Evolutionary conservation across 2,329 filamentous ascomycete genomes (phyloP), one percentile per base, ranked within the genome.

Genomic region (Trichoderma arundinaceum): DNA sequence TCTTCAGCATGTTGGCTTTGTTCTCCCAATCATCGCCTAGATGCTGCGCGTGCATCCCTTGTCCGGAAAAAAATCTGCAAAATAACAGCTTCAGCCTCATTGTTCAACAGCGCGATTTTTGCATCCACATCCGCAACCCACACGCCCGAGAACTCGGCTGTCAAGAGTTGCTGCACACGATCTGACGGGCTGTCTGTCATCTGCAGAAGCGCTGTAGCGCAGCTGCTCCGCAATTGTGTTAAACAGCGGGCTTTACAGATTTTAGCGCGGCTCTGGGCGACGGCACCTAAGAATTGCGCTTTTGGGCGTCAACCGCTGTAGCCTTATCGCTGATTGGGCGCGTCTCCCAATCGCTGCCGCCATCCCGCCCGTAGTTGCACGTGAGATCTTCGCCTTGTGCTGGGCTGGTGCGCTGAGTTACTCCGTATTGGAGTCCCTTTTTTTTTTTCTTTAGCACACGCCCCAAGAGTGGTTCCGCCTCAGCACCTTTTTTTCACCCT

Each of bases 361-460:
- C 64, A 66, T 66, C 57, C 64, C 64, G 64, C 64, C 64, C 57
- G 57, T 56, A 66, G 64, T 66, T 51, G 64, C 64, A 66, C 64
- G 64, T 66, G 57, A 66, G 64, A 65, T 65, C 43, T 51, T 44
- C 62, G 53, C 35, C 13, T 51, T 32, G 41, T 48, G 57, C 22
- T 28, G 22, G 22, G 22, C 22, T 28, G 22, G 22, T 28, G 22
- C 22, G 22, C 22, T 28, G 22, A 28, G 22, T 28, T 28, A 28
- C 22, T 41, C 17, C 41, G 51, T 53, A 32, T 39, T 39, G 22
- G 19, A 4, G 38, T 53, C 33, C 39, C 15, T 48, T 58, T 51
- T 39, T 49, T 52, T 22, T 39, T 33, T 33, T 28, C 19, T 41
- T 39, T 52, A 22, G 28, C 39, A 22, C 13, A 48, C 43, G 49